Evolutionary conservation across 148 eudicot genomes (phyloP).

Genomic region (Vaccinium myrtillus): DNA sequence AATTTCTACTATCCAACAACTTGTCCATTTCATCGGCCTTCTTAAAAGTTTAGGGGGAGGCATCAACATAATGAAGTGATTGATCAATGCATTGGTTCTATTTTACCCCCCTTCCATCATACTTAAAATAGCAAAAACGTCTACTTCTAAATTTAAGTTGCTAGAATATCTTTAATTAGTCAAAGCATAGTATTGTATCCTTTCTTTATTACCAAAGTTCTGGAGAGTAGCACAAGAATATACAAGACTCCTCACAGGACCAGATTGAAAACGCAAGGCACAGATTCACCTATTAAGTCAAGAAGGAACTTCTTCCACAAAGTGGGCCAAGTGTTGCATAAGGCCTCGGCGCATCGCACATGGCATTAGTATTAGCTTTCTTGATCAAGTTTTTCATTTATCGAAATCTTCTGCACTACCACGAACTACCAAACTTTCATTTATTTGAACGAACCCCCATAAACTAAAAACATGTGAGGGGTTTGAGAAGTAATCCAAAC

Average conservation of each 20-base stretch:
- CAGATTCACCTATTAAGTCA: neutral
- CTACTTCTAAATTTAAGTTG: neutral
- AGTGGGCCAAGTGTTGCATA: neutral
- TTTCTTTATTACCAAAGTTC: neutral
- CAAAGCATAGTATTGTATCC: neutral
- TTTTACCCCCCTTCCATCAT: neutral
- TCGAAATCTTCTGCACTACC: neutral
- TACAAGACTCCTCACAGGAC: neutral
- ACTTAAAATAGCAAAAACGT: neutral
- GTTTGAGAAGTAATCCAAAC: neutral
- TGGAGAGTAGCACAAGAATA: neutral
- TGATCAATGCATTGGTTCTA: neutral
- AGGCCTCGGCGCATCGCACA: neutral
- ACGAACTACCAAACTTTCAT: neutral
- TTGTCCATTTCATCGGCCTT: neutral
- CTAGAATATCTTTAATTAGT: neutral
- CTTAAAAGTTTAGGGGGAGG: neutral
- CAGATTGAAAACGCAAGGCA: neutral
- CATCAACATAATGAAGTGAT: neutral
- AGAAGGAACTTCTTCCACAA: neutral
- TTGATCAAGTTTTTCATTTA: neutral
- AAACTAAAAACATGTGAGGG: neutral
- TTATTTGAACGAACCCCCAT: neutral
- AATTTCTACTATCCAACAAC: neutral
- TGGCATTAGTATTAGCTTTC: neutral